Conservation (phyloP, 768 basidiomycete species). For the Boletus bicolor region DNA sequence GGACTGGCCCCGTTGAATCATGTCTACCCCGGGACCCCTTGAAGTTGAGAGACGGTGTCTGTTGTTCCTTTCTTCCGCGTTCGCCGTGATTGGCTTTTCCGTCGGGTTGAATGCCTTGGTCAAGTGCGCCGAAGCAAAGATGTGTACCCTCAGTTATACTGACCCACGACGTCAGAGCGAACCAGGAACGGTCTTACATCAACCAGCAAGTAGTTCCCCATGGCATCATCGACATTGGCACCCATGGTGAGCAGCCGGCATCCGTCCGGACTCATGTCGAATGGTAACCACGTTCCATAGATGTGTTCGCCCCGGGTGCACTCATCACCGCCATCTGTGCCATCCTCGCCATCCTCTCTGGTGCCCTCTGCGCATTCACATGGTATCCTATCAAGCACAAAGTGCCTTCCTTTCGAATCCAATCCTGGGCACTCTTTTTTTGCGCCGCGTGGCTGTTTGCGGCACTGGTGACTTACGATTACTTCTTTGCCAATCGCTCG, state of each 20-base stretch:
- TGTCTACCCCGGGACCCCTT: constrained; percentile 6
- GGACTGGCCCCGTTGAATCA: neutral
- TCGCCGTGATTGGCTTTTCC: constrained; percentile 21
- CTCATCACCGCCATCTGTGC: constrained; percentile 36
- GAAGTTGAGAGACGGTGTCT: constrained; percentile 16
- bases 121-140: constrained; percentile 12
- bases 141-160: neutral
- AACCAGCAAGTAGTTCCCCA: constrained; percentile 5
- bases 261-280: neutral
- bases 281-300: constrained; percentile 22
- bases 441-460: constrained; percentile 47
- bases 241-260: constrained; percentile 10
- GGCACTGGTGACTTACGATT: constrained; percentile 45
- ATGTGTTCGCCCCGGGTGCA: constrained; percentile 38
- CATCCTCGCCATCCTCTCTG: constrained; percentile 32
- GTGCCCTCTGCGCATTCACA: constrained; percentile 27
- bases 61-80: constrained; percentile 32
- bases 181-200: constrained; percentile 12
- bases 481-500: constrained; percentile 43
- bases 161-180: constrained; percentile 6
- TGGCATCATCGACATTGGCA: constrained; percentile 6
- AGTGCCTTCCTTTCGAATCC: constrained; percentile 25
- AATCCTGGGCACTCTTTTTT: constrained; percentile 40
- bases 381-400: constrained; percentile 5
- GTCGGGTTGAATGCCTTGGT: constrained; percentile 21